Conservation (phyloP, 495 filamentous ascomycete species). For the Aspergillus heteromorphus region DNA sequence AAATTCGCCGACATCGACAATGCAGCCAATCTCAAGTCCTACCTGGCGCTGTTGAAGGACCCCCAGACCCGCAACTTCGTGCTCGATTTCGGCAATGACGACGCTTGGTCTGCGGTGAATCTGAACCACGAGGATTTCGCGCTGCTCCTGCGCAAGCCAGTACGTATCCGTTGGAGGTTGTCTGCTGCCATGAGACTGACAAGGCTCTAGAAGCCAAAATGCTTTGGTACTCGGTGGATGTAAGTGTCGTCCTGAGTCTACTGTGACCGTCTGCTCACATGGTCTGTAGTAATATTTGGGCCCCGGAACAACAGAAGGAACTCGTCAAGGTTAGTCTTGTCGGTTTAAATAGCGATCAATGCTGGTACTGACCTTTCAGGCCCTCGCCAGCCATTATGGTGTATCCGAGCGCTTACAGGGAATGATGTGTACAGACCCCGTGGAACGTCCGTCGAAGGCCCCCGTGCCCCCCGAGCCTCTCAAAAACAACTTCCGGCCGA, state of each 20-base stretch:
- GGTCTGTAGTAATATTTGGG: conserved; percentile 61
- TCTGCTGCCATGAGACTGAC: background rate
- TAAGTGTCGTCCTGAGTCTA: conserved; percentile 29
- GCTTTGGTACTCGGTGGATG: conserved; percentile 63
- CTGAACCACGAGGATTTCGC: conserved; percentile 42
- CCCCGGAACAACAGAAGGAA: conserved; percentile 54
- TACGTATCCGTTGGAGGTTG: conserved; percentile 12
- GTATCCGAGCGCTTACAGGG: conserved; percentile 63
- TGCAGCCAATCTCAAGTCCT: conserved; percentile 35
- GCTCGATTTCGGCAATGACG: conserved; percentile 62
- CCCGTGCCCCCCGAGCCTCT: conserved; percentile 2
- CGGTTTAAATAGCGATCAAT: background rate
- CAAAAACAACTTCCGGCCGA: conserved; percentile 13
- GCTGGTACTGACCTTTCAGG: conserved; percentile 12
- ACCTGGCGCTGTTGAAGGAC: conserved; percentile 30
- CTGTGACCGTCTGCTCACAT: background rate
- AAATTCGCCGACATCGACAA: conserved; percentile 55
- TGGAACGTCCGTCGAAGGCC: conserved; percentile 21
- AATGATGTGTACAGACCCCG: conserved; percentile 57
- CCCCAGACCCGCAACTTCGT: conserved; percentile 56
- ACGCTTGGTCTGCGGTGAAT: conserved; percentile 59
- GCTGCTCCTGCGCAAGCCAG: conserved; percentile 27
- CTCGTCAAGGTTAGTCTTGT: conserved; percentile 39
- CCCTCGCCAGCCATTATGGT: conserved; percentile 50
- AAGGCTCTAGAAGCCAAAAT: conserved; percentile 29